These are phyloP conservation scores for Stemphylium lycopersici DNA, from an alignment of 2,329 filamentous ascomycete genomes.

Conservation along the genomic window DNA sequence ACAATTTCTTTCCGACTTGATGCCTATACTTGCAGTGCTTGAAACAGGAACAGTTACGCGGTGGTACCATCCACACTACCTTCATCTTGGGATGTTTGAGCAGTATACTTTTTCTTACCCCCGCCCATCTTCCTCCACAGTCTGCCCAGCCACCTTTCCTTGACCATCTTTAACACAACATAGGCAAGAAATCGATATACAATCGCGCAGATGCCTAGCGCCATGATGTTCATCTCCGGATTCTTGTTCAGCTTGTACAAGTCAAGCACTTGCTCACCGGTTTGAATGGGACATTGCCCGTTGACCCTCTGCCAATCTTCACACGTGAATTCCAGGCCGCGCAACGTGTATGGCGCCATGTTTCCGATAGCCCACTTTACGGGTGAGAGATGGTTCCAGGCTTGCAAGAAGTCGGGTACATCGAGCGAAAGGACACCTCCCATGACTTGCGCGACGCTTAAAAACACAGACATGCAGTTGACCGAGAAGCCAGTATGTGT, in stretches of 20 bases:
- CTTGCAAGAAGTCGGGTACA: slow-evolving; percentile 34
- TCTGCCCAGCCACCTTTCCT: slow-evolving; percentile 58
- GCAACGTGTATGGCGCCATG: slow-evolving; percentile 69
- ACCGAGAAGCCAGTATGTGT: slow-evolving; percentile 77
- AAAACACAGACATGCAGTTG: slow-evolving; percentile 71
- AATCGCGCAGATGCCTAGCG: slow-evolving; percentile 67
- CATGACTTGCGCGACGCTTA: slow-evolving; percentile 74
- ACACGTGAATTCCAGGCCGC: slow-evolving; percentile 68
- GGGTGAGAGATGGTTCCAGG: slow-evolving; percentile 74
- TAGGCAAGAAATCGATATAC: slow-evolving; percentile 70
- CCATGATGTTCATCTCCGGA: slow-evolving; percentile 66
- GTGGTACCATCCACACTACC: no score
- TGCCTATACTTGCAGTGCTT: no score
- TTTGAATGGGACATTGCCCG: slow-evolving; percentile 69
- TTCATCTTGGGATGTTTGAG: no score
- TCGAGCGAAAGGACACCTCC: slow-evolving; percentile 35
- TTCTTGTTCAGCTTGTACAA: slow-evolving; percentile 71
- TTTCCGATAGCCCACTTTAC: slow-evolving; percentile 73
- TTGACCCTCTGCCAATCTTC: slow-evolving; percentile 63
- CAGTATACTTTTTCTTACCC: slow-evolving; percentile 15
- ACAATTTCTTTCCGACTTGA: no score
- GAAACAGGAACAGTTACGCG: no score
- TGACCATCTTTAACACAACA: slow-evolving; percentile 60
- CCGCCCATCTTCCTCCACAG: slow-evolving; percentile 35
- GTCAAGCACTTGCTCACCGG: slow-evolving; percentile 69